Base-by-base conservation (phyloP, 441 rosid genomes). In the Oxalis stricta region DNA sequence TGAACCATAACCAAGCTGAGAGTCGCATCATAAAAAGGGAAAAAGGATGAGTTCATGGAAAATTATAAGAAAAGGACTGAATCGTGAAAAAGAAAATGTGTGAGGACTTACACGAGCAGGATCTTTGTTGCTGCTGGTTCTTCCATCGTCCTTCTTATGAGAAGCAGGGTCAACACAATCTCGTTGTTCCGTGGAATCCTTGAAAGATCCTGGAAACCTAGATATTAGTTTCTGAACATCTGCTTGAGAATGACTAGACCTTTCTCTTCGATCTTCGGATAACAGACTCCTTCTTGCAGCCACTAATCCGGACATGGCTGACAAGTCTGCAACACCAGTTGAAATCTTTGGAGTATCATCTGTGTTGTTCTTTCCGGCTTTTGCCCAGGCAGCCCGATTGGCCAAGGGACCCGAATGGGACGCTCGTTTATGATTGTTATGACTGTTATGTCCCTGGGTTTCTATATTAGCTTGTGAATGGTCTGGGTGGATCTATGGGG, bases 401-500 rank as follows among this genome's bases (percentile, higher is more conserved):
- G 87, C 42, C 59, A 89, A 59, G 22, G 96, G 96, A 31, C 98
- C 98, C 0, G 98, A 89, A 63, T 82, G 89, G 50, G 86, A 88
- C 48, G 84, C 98, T 71, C 94, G 66, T 64, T 71, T 78, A 50
- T 70, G 84, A 48, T 65, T n/a, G n/a, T n/a, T n/a, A n/a, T n/a
- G n/a, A n/a, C n/a, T n/a, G n/a, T n/a, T 73, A 65, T 66, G 71
- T 7, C 77, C 87, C 40, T 63, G 82, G 38, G 76, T 44, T 51
- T 73, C 82, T 30, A 65, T 56, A 55, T 61, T 71, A 38, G 75
- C 52, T 44, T 84, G 95, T 54, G 53, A 56, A 79, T 46, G 84
- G 79, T 66, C 94, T 76, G 45, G 96, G 96, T 18, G 94, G 98
- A 53, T 91, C 98, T 1, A 85, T 78, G 5, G 98, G 98, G 64